Base-by-base conservation (phyloP, 2,329 filamentous ascomycete species). In the Arthrobotrys megalospora region DNA sequence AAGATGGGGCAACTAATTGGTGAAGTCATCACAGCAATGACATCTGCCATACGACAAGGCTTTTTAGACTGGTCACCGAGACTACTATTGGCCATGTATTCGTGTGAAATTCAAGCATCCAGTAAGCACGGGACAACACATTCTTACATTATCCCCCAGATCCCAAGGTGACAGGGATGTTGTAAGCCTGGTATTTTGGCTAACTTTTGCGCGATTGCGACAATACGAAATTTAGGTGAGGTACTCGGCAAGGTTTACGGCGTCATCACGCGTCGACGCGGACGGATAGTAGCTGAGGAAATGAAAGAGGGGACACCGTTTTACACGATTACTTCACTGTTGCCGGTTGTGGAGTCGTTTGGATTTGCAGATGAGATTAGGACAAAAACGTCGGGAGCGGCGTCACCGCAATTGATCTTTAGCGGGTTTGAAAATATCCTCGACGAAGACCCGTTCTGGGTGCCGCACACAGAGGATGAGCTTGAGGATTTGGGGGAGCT, bases 51-150 rank as follows among this genome's bases (percentile, higher is more conserved):
- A 79, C 89, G 91, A 63, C 87, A 91, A 80, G 95, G 91, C 21
- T 97, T 98, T 87, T 87, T 97, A 16, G 96, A 98, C 86, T 99
- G 96, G 96, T 95, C 92, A 45, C 93, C 96, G 0, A 91, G 96
- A n/a, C 89, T 99, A 81, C 90, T 98, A 86, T 90, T 99, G 52
- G 96, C 96, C 64, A 98, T 98, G 93, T 99, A 99, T 86, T 93
- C 90, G 69, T 97, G 95, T 84, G 96, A 98, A 84, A 98, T 99
- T 82, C 96, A 98, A 88, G 94, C 95, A 34, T 94, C 93, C 21
- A 95, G 90, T 91, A 87, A 84, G 89, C 55, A 38, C 36, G 14
- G 58, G 48, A 68, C 73, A 69, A 80, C 69, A 65, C 48, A 34
- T 52, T 32, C 67, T 48, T 79, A 80, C 80, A 77, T 77, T 66